Conservation (phyloP, 495 filamentous ascomycete species). For the Pyrenula aspistea region DNA sequence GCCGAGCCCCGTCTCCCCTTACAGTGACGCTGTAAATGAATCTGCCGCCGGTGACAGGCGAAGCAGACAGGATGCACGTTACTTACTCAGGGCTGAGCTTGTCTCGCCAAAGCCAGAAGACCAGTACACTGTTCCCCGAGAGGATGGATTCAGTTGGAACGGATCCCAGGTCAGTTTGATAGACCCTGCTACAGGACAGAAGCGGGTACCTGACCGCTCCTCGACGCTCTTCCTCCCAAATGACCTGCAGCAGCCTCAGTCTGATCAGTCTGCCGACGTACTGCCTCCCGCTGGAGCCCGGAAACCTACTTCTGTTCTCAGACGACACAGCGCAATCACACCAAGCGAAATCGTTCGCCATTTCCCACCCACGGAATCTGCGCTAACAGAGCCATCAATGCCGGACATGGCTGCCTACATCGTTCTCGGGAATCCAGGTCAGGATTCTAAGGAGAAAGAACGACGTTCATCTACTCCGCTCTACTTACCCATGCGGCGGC, state of each 20-base stretch:
- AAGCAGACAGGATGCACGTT: background rate
- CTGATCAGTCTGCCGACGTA: background rate
- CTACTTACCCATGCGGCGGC: background rate
- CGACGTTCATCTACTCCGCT: background rate
- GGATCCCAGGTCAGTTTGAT: background rate
- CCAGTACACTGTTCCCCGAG: background rate
- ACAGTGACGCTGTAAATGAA: background rate
- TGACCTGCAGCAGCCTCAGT: background rate
- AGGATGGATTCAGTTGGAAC: background rate
- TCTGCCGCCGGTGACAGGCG: background rate
- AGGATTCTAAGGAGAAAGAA: background rate
- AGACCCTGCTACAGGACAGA: background rate
- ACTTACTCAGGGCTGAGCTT: background rate
- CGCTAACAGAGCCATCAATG: background rate
- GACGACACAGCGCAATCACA: background rate
- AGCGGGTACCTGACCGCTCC: background rate
- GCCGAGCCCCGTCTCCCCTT: background rate
- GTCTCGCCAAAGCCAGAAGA: background rate
- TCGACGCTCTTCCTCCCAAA: background rate
- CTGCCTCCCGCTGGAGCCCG: background rate
- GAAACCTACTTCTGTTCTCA: background rate
- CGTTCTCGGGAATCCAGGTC: background rate
- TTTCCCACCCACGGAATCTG: background rate
- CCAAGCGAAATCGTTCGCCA: background rate
- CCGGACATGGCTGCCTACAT: background rate